A percentile compares a stretch with the other conserved stretches of the same genome.
These are phyloP conservation scores for Anethum foeniculum DNA, from an alignment of 140 eudicot genomes.

Conservation along the genomic window DNA sequence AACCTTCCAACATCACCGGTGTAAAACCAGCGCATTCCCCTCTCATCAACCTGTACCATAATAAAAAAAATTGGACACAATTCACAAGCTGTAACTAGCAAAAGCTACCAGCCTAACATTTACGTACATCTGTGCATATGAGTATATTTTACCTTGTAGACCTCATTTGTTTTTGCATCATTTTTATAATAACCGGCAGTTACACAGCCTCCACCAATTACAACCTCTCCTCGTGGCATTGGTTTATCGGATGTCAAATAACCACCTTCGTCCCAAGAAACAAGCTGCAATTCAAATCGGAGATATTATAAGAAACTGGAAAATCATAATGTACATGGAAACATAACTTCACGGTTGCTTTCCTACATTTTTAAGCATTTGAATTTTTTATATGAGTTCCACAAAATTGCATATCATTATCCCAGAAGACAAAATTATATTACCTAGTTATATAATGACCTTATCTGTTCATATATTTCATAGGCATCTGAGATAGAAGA, in stretches of 20 bases:
- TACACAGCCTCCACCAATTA: constrained; percentile 74
- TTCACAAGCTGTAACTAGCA: neutral
- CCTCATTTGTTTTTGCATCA: constrained; percentile 84
- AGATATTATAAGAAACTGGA: neutral
- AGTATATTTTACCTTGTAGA: constrained; percentile 48
- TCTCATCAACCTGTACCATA: constrained; percentile 74
- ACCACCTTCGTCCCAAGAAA: constrained; percentile 99
- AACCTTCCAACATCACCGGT: constrained; percentile 91
- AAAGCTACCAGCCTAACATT: neutral
- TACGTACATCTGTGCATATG: neutral
- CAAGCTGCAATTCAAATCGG: constrained; percentile 50
- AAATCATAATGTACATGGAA: neutral
- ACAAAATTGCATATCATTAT: neutral
- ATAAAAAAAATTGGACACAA: neutral
- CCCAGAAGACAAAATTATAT: neutral
- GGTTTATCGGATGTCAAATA: constrained; percentile 73
- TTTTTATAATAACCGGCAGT: constrained; percentile 87
- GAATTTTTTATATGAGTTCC: neutral
- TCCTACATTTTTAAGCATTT: neutral
- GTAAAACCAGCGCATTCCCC: constrained; percentile 94
- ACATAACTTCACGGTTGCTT: neutral
- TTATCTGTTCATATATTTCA: neutral
- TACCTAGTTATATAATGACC: neutral
- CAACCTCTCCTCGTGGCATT: constrained; percentile 95
- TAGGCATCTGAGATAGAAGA: neutral